Evolutionary conservation across 2,329 filamentous ascomycete genomes (phyloP).

Genomic region (Fusarium hostae): DNA sequence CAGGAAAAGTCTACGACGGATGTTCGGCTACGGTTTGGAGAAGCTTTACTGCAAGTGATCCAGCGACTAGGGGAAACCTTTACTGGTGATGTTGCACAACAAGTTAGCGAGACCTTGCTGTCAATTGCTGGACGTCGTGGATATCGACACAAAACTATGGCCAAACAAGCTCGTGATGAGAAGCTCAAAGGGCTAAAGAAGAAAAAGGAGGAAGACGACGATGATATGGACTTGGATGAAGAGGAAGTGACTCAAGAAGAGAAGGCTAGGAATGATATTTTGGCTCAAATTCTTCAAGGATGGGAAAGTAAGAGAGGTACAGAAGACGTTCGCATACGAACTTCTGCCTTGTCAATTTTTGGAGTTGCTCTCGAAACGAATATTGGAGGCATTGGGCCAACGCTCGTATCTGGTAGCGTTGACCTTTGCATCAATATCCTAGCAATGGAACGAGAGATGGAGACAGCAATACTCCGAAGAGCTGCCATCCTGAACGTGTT

Average conservation of each 20-base stretch:
- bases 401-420: conserved; percentile 64
- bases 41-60: conserved; percentile 73
- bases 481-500: conserved; percentile 73
- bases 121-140: conserved; percentile 72
- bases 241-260: conserved; percentile 59
- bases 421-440: conserved; percentile 73
- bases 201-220: conserved; percentile 60
- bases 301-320: conserved; percentile 74
- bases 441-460: conserved; percentile 67
- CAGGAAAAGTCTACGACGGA: conserved; percentile 69
- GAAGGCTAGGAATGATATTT: conserved; percentile 59
- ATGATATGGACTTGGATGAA: conserved; percentile 58
- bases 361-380: conserved; percentile 69
- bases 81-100: conserved; percentile 61
- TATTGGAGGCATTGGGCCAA: conserved; percentile 64
- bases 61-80: conserved; percentile 69
- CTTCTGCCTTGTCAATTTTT: conserved; percentile 76
- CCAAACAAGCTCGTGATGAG: conserved; percentile 64
- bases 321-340: conserved; percentile 76
- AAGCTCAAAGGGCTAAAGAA: conserved; percentile 60
- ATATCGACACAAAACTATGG: conserved; percentile 67
- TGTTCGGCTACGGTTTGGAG: conserved; percentile 73
- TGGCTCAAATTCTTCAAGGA: conserved; percentile 70
- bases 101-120: conserved; percentile 68
- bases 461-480: conserved; percentile 73